A percentile compares a stretch with the other conserved stretches of the same genome.
phyloP scores from a whole-genome alignment of 2,329 filamentous ascomycete species.

The Fusarium temperatum region DNA sequence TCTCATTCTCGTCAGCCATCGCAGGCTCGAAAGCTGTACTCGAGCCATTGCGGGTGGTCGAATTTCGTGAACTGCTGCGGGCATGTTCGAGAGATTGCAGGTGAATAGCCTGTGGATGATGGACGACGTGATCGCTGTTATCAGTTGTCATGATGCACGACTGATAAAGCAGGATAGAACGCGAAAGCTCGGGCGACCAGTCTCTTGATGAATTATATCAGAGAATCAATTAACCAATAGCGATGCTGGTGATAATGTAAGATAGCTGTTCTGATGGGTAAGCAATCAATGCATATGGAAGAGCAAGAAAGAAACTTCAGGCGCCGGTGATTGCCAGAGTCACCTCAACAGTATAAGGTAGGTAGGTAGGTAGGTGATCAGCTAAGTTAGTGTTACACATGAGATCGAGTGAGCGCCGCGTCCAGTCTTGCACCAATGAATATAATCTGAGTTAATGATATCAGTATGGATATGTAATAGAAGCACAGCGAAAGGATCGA shows the following conservation, averaged over 20 bases:
- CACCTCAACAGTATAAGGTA: neutral
- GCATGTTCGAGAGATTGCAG: conserved; percentile 47
- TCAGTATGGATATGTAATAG: conserved; percentile 11
- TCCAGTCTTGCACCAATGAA: neutral
- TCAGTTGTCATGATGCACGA: conserved; percentile 52
- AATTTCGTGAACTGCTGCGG: conserved; percentile 43
- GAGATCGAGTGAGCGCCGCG: conserved; percentile 12
- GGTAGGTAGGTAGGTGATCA: neutral
- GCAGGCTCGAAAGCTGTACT: conserved; percentile 58
- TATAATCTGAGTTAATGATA: neutral
- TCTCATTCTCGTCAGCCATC: conserved; percentile 47
- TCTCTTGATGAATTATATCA: neutral
- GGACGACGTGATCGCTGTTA: conserved; percentile 52
- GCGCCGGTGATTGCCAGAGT: neutral
- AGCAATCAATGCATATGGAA: neutral
- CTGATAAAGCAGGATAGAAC: neutral
- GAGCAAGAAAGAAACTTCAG: conserved; percentile 6
- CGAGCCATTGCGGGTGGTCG: conserved; percentile 47
- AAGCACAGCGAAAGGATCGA: conserved; percentile 5
- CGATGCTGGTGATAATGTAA: neutral
- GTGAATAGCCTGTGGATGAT: conserved; percentile 57
- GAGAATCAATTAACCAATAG: neutral
- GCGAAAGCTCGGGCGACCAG: neutral
- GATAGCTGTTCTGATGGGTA: neutral
- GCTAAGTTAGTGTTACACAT: conserved; percentile 3